Base-by-base conservation (phyloP, 768 basidiomycete genomes). In the Phallus indusiatus region DNA sequence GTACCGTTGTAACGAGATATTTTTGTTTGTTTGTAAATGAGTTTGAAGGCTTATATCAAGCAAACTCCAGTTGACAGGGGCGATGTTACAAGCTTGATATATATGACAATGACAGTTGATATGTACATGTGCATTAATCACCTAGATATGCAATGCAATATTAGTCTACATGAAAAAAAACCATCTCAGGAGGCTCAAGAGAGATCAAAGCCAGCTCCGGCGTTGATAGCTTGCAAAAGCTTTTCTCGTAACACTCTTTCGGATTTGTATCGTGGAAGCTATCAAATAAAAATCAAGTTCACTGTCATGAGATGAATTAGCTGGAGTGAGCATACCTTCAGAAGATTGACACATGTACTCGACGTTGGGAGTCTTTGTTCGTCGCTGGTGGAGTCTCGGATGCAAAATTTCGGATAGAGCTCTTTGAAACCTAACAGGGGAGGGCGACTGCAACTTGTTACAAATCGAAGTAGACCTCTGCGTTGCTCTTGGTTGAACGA, bases 131-230 rank as follows among this genome's bases (percentile, higher is more conserved):
- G 28, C 28, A 28, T 2, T 28, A 28, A 28, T 2, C 28, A 3
- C 28, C 4, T 28, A 28, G 28, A 28, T 28, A 28, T 28, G 28
- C 28, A 28, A 28, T 28, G 28, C 28, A 3, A 28, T 28, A 42
- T 42, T 42, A 28, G 28, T 42, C n/a, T 42, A 42, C 42, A 42
- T 2, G 11, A 51, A 34, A 14, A 14, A 12, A 2, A 18, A 20
- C n/a, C n/a, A n/a, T n/a, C n/a, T n/a, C n/a, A 22, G 33, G 10
- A 35, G 22, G 17, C 24, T 64, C 67, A 96, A 10, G 94, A 96
- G 53, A 97, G 75, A 73, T 97, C 94, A 62, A 98, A 98, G 1
- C 94, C 94, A 4, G 93, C 90, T 47, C 85, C 86, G 0, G 91
- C 83, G 48, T 78, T 86, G 67, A 98, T 90, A 0, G 93, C 90